Percentiles rank a stretch among this genome's conserved stretches.
Evolutionary conservation across 176 grass and related monocot species (phyloP).

Genomic region (Cenchrus americanus): DNA sequence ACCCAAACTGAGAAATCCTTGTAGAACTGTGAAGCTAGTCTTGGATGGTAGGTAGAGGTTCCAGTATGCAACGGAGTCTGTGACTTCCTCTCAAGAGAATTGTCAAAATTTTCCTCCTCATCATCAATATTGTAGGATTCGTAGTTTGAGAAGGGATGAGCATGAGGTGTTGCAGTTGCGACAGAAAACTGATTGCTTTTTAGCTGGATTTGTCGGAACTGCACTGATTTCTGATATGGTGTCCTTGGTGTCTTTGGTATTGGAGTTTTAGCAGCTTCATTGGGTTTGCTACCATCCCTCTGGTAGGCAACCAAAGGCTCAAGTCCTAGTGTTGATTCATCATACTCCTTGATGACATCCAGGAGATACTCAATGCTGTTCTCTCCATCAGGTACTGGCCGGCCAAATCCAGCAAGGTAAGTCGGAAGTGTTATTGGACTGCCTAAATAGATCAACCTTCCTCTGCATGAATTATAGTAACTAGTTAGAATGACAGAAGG

Average conservation of each 20-base stretch:
- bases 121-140: conserved; percentile 49
- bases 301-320: conserved; percentile 74
- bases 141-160: conserved; percentile 40
- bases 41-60: conserved; percentile 49
- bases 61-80: conserved; percentile 39
- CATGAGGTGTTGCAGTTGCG: conserved; percentile 36
- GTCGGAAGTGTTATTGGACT: conserved; percentile 52
- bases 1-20: conserved; percentile 80
- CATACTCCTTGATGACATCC: conserved; percentile 79
- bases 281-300: conserved; percentile 59
- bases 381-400: conserved; percentile 66
- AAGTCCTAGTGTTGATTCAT: conserved; percentile 64
- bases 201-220: conserved; percentile 57
- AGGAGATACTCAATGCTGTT: conserved; percentile 79
- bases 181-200: conserved; percentile 67
- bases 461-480: conserved; percentile 45
- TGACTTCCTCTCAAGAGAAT: conserved; percentile 64
- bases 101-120: conserved; percentile 54
- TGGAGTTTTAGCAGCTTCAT: conserved; percentile 59
- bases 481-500: conserved; percentile 17
- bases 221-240: conserved; percentile 57
- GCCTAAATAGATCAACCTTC: conserved; percentile 61
- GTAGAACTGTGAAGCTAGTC: conserved; percentile 75
- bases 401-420: conserved; percentile 63
- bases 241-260: conserved; percentile 59